These are phyloP conservation scores for Bidens hawaiensis DNA, from an alignment of 140 eudicot genomes.

Conservation along the genomic window DNA sequence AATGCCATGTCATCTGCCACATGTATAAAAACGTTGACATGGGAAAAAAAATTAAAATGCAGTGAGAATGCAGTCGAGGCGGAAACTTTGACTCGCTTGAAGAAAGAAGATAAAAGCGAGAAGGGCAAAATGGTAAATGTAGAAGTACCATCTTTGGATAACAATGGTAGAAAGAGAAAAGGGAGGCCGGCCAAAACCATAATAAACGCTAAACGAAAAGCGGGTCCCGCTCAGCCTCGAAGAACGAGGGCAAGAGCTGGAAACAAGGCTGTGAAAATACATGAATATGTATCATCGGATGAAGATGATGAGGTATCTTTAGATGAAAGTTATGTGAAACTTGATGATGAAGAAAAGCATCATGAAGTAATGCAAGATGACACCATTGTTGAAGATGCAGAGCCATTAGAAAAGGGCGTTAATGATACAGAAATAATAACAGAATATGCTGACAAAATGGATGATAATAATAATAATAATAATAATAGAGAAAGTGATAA, in stretches of 20 bases:
- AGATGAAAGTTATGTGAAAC: constrained; percentile 26
- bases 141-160: constrained; percentile 24
- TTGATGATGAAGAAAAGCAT: constrained; percentile 6
- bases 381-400: constrained; percentile 9
- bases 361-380: constrained; percentile 22
- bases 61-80: constrained; percentile 20
- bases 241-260: constrained; percentile 51
- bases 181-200: constrained; percentile 47
- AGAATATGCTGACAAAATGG: constrained; percentile 9
- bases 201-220: constrained; percentile 29
- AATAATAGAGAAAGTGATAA: constrained; percentile 24
- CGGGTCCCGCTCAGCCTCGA: constrained; percentile 43
- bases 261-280: constrained; percentile 57
- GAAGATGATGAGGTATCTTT: constrained; percentile 34
- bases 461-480: constrained; percentile 8
- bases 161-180: constrained; percentile 37
- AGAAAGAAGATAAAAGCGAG: constrained; percentile 16
- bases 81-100: constrained; percentile 22
- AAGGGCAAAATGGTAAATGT: constrained; percentile 1
- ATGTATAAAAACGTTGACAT: neutral
- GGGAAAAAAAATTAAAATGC: neutral
- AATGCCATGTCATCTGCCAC: constrained; percentile 1
- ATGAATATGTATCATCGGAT: constrained; percentile 42
- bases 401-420: constrained; percentile 16
- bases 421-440: neutral